Evolutionary conservation across 2,329 filamentous ascomycete species (phyloP).

Genomic region (Aquanectria penicillioides): DNA sequence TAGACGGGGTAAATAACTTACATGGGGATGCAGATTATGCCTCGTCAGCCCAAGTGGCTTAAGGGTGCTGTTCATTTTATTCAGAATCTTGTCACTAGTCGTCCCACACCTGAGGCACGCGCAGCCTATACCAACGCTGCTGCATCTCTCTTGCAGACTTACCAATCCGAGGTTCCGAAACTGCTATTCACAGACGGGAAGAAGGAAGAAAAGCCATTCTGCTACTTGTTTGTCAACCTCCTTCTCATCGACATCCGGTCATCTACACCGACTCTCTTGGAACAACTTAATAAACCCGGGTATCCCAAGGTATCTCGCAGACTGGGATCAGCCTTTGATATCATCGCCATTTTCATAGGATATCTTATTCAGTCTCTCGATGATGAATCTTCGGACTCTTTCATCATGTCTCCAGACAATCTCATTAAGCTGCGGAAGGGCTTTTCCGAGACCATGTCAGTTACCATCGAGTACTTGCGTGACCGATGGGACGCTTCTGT

Average conservation of each 20-base stretch:
- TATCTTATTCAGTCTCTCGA: conserved; percentile 66
- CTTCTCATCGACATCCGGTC: conserved; percentile 73
- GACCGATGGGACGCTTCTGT: conserved; percentile 76
- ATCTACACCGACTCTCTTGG: conserved; percentile 68
- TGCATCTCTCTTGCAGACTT: conserved; percentile 66
- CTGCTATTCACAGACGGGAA: conserved; percentile 63
- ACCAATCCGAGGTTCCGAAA: conserved; percentile 56
- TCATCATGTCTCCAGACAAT: conserved; percentile 65
- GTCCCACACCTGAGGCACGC: conserved; percentile 64
- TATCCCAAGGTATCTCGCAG: conserved; percentile 63
- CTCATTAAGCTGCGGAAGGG: conserved; percentile 69
- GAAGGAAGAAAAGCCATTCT: conserved; percentile 61
- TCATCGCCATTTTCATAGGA: conserved; percentile 69
- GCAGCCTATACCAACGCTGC: conserved; percentile 68
- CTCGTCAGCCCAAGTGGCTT: conserved; percentile 65
- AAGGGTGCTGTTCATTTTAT: conserved; percentile 57
- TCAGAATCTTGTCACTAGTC: conserved; percentile 62
- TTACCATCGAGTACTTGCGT: conserved; percentile 72
- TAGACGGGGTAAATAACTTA: too few relatives aligned
- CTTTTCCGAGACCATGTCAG: conserved; percentile 70
- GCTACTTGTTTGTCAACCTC: conserved; percentile 72
- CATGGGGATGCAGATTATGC: conserved; percentile 60
- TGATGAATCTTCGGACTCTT: conserved; percentile 51
- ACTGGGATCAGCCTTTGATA: conserved; percentile 69
- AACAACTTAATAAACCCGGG: conserved; percentile 63